A percentile compares a stretch with the other conserved stretches of the same genome.
These are phyloP conservation scores for Tephrocybe sp. DNA, from an alignment of 768 basidiomycete species.

Conservation along the genomic window DNA sequence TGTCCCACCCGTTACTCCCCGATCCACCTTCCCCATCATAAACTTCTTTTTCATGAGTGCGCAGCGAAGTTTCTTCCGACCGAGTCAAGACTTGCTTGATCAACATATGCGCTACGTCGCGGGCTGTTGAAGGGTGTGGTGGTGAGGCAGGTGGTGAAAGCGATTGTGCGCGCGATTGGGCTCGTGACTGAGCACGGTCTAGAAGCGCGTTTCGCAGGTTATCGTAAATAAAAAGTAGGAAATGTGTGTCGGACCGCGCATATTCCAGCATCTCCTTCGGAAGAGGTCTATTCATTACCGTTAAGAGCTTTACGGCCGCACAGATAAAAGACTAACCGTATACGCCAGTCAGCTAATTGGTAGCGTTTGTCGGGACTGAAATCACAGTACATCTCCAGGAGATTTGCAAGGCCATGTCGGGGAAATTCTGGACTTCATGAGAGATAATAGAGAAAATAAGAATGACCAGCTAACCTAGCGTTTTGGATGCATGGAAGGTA, in stretches of 20 bases:
- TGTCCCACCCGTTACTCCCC: slow-evolving; percentile 77
- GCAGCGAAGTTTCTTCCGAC: slow-evolving; percentile 76
- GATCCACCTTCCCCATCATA: slow-evolving; percentile 68
- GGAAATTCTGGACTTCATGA: slow-evolving; percentile 62
- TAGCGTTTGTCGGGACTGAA: slow-evolving; percentile 94
- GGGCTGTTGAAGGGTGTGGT: slow-evolving; percentile 18
- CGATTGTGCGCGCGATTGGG: slow-evolving; percentile 39
- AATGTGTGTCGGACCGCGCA: slow-evolving; percentile 96
- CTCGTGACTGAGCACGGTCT: slow-evolving; percentile 52
- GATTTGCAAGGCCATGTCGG: slow-evolving; percentile 77
- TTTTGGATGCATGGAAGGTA: slow-evolving; percentile 91
- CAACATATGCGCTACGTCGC: slow-evolving; percentile 35
- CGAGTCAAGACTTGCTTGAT: slow-evolving; percentile 66
- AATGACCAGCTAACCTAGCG: slow-evolving; percentile 51
- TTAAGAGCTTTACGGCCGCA: neutral
- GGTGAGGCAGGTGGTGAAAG: slow-evolving; percentile 25
- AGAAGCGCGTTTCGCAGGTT: slow-evolving; percentile 84
- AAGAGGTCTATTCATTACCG: slow-evolving; percentile 52
- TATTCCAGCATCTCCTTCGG: slow-evolving; percentile 89
- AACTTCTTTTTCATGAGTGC: slow-evolving; percentile 63
- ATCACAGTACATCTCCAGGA: slow-evolving; percentile 88
- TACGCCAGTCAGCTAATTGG: slow-evolving; percentile 97
- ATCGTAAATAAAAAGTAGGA: slow-evolving; percentile 90
- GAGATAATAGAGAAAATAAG: neutral
- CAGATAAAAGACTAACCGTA: slow-evolving; percentile 51